Base-by-base conservation (phyloP, 2,329 filamentous ascomycete species). In the Fusarium napiforme region DNA sequence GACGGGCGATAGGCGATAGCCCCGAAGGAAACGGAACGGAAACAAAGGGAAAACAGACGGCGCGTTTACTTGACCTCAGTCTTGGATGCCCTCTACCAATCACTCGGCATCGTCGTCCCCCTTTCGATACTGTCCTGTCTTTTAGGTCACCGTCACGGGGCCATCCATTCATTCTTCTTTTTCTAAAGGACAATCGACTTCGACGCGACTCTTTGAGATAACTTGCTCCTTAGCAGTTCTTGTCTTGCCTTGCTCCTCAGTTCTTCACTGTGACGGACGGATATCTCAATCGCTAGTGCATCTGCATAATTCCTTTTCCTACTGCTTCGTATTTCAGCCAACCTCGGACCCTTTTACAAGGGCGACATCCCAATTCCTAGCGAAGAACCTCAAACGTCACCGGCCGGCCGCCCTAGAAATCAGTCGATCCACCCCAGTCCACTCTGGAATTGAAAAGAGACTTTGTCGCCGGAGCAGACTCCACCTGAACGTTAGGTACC, bases 341-440 rank as follows among this genome's bases (percentile, higher is more conserved):
- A 69, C 67, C 59, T 67, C 69, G 55, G 62, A 61, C 47, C 56
- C 45, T 47, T 50, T 28, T 58, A 21, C 55, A 64, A 74, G 55
- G 63, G 59, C 59, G 43, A 74, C 49, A 47, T 40, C 39, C 40
- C 46, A 74, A 72, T 72, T 74, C 72, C 72, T 69, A 50, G 37
- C 71, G 39, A 60, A 58, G 56, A 74, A 73, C 56, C 45, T 71
- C 71, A 55, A 68, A 74, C 72, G 72, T 74, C 72, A 74, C 71
- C 59, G 46, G 52, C 67, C 65, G 50, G 67, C 49, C 71, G 68
- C 72, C 72, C 72, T 74, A 66, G 53, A 66, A 74, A 74, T 69
- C 72, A 70, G 72, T 60, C 64, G 68, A 74, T 74, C 72, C 72
- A 74, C 72, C 60, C 72, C 56, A 69, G 71, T 65, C 67, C 63